Percentiles rank a stretch among this genome's conserved stretches.
Evolutionary conservation across 2,329 filamentous ascomycete genomes (phyloP).

Genomic region (Curvularia spicifera): DNA sequence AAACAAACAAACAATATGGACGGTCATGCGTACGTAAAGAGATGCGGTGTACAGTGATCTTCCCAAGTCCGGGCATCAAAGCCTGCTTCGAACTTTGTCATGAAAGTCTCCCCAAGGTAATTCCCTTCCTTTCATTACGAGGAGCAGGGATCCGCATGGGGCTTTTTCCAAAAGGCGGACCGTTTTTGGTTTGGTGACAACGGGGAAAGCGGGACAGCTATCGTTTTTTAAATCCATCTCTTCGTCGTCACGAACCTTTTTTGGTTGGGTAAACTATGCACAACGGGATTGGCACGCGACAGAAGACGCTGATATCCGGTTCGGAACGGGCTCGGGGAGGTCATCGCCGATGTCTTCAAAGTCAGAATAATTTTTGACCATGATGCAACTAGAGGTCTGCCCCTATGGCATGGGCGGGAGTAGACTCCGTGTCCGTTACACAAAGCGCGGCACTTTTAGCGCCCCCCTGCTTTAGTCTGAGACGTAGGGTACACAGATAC

Average conservation of each 20-base stretch:
- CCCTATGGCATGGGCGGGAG: slow-evolving; percentile 7
- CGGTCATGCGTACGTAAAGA: not conserved
- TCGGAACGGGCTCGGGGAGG: slow-evolving; percentile 4
- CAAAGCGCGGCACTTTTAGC: slow-evolving; percentile 2
- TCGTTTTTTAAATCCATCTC: not conserved
- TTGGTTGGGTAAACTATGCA: not conserved
- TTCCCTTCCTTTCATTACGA: not conserved
- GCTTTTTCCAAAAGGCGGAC: not conserved
- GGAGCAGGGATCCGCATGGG: slow-evolving; percentile 1
- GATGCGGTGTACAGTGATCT: not conserved
- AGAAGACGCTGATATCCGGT: not conserved
- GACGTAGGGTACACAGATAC: slow-evolving; percentile 6
- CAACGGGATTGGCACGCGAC: not conserved
- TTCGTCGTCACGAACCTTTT: slow-evolving; percentile 4
- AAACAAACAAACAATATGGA: not conserved
- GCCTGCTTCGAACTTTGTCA: not conserved
- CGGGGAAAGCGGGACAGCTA: not conserved
- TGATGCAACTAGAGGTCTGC: not conserved
- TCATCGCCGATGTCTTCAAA: slow-evolving; percentile 2
- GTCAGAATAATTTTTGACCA: not conserved
- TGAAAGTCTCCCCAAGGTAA: not conserved
- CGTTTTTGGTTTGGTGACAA: not conserved
- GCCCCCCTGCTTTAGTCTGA: slow-evolving; percentile 8
- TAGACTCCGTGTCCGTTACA: slow-evolving; percentile 6
- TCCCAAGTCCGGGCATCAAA: not conserved